phyloP scores from a whole-genome alignment of 2,329 filamentous ascomycete genomes.

The Peltaster fructicola region DNA sequence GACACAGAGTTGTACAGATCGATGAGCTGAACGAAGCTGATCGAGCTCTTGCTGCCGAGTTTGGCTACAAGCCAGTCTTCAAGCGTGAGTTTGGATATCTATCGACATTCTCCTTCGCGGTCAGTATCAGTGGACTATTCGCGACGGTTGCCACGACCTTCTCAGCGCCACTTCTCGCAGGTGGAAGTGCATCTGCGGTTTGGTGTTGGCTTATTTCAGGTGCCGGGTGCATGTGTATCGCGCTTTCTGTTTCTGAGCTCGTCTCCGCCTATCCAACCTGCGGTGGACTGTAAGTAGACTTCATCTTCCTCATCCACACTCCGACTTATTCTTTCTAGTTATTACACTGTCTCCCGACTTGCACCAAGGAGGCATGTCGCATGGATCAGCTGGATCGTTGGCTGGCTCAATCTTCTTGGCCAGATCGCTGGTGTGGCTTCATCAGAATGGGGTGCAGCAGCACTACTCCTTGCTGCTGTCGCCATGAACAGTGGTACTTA shows the following conservation, averaged over 20 bases:
- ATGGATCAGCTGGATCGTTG: slow-evolving; percentile 38
- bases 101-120: slow-evolving; percentile 43
- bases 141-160: slow-evolving; percentile 39
- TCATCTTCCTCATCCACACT: too few species aligned
- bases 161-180: slow-evolving; percentile 34
- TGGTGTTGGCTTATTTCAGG: slow-evolving; percentile 44
- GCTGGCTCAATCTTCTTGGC: slow-evolving; percentile 26
- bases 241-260: slow-evolving; percentile 38
- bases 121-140: slow-evolving; percentile 37
- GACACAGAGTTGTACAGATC: slow-evolving; percentile 6
- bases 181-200: slow-evolving; percentile 35
- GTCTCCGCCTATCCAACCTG: slow-evolving; percentile 50
- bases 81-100: slow-evolving; percentile 41
- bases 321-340: too few species aligned
- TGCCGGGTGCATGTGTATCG: slow-evolving; percentile 38
- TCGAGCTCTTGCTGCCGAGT: slow-evolving; percentile 12
- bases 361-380: slow-evolving; percentile 36
- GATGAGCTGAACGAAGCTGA: slow-evolving; percentile 13
- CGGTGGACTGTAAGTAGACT: slow-evolving; percentile 25
- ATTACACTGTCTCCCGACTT: slow-evolving; percentile 39
- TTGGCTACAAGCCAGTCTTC: slow-evolving; percentile 29
- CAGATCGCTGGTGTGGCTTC: slow-evolving; percentile 38
- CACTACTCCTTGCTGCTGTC: slow-evolving; percentile 38
- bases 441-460: slow-evolving; percentile 38
- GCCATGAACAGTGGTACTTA: too few species aligned